Percentiles rank a stretch among this genome's conserved stretches.
phyloP scores from a whole-genome alignment of 2,329 filamentous ascomycete genomes.

The Cryphonectria naterciae region DNA sequence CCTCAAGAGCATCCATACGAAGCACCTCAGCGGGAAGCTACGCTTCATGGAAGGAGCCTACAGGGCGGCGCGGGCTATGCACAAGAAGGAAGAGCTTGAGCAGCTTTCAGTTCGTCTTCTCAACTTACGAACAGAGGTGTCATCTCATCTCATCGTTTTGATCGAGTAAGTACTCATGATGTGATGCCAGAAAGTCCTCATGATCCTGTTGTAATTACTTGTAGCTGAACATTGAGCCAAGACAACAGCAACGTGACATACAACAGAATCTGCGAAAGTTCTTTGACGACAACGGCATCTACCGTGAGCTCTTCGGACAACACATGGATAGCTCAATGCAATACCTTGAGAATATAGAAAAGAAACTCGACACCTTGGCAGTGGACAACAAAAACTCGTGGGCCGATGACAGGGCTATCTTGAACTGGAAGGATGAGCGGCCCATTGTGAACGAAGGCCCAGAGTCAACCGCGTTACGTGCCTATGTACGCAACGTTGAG shows the following conservation, averaged over 20 bases:
- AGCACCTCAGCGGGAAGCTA: background rate
- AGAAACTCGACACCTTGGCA: constrained; percentile 12
- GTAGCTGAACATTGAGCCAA: background rate
- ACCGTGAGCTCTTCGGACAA: constrained; percentile 8
- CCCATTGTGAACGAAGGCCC: constrained; percentile 4
- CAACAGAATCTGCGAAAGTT: background rate
- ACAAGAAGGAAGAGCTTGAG: constrained; percentile 17
- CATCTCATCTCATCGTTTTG: constrained; percentile 7
- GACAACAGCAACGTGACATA: constrained; percentile 16
- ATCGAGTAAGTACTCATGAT: constrained; percentile 8
- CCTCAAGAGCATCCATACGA: background rate
- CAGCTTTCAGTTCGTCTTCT: background rate
- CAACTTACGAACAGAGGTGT: constrained; percentile 4
- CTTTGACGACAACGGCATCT: background rate
- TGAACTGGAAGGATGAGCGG: background rate
- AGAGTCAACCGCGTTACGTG: background rate
- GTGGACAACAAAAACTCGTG: background rate
- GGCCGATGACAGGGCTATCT: background rate
- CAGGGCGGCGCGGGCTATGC: background rate
- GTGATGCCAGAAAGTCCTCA: too few relatives aligned
- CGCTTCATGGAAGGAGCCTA: constrained; percentile 10
- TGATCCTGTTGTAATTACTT: background rate
- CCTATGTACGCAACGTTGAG: constrained; percentile 1
- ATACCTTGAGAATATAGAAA: constrained; percentile 5
- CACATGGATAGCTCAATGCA: constrained; percentile 5